Evolutionary conservation across 169 alveolate species (phyloP), one percentile per base, ranked within the genome.

Genomic region (Eimeria zaria): DNA sequence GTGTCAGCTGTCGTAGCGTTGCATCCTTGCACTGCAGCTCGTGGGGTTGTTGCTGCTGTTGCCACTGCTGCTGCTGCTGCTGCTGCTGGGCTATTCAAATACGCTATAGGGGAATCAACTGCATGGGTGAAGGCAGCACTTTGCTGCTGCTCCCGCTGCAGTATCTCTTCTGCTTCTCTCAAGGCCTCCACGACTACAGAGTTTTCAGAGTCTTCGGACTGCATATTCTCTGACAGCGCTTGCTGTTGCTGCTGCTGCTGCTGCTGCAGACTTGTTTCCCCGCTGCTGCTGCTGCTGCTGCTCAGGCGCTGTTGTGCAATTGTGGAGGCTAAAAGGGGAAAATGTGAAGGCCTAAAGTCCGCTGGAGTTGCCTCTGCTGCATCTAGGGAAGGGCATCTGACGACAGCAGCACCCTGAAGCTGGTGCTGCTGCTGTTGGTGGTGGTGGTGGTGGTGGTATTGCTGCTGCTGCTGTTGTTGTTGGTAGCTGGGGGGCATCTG

Each of bases 241-340:
- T 36, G 78, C 73, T 62, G 93, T 67, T 87, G 78, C 93, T 60
- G 27, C n/a, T n/a, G 88, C 64, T 76, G 55, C 62, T 76, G 88
- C 41, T 46, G 41, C 64, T 46, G 36, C 27, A 55, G 30, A 48
- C 16, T 9, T 80, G 89, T 71, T 33, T 36, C 81, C 12, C 58
- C 20, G 62, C 80, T 84, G 93, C 81, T 87, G 46, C 64, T 22
- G 46, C 46, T 48, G 46, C 74, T 39, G 91, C 67, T 58, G 80
- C 67, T 39, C 51, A 87, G 71, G n/a, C 93, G 93, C 58, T 55
- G 64, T 44, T 87, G 93, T 5, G 93, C 93, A 2, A 87, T 87
- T 20, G 93, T 62, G 51, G 62, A 58, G 48, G 93, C 93, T 22
- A 87, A 41, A 41, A 18, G 83, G 22, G 93, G 93, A 20, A 87